These are phyloP conservation scores for Curvularia eragrostidis DNA, from an alignment of 2,329 filamentous ascomycete species.

Conservation along the genomic window DNA sequence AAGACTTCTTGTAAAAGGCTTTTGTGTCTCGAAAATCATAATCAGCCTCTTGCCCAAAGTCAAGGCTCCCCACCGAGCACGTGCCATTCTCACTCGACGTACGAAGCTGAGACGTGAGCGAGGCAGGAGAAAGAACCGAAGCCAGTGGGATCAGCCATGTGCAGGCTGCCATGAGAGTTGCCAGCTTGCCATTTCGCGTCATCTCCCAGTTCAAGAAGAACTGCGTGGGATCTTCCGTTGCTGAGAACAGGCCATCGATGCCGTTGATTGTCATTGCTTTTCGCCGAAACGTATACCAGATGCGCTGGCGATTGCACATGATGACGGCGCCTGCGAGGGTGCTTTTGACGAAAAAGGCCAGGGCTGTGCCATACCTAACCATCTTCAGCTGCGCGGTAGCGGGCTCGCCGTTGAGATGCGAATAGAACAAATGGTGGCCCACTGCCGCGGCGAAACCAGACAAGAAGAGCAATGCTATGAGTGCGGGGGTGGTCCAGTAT, in stretches of 20 bases:
- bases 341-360: conserved; percentile 49
- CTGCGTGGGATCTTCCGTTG: conserved; percentile 44
- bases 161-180: conserved; percentile 45
- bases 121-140: conserved; percentile 47
- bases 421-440: conserved; percentile 48
- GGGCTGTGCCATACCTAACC: conserved; percentile 46
- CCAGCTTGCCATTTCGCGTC: conserved; percentile 46
- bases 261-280: conserved; percentile 49
- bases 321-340: conserved; percentile 45
- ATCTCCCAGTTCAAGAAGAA: conserved; percentile 47
- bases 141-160: conserved; percentile 49
- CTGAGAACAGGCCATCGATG: conserved; percentile 49
- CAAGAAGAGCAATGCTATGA: conserved; percentile 40
- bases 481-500: conserved; percentile 45
- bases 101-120: conserved; percentile 43
- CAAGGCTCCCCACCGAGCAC: conserved; percentile 41
- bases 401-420: conserved; percentile 36
- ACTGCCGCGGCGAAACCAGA: conserved; percentile 42
- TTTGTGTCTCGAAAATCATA: conserved; percentile 42
- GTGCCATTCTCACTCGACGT: conserved; percentile 18
- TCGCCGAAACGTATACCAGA: conserved; percentile 48
- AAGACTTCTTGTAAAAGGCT: conserved; percentile 29
- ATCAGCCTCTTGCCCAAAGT: conserved; percentile 41
- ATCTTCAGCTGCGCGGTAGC: conserved; percentile 43
- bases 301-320: conserved; percentile 47